A percentile compares a stretch with the other conserved stretches of the same genome.
These are phyloP conservation scores for Tillandsia fasciculata DNA, from an alignment of 176 grass and related monocot species.

Conservation along the genomic window DNA sequence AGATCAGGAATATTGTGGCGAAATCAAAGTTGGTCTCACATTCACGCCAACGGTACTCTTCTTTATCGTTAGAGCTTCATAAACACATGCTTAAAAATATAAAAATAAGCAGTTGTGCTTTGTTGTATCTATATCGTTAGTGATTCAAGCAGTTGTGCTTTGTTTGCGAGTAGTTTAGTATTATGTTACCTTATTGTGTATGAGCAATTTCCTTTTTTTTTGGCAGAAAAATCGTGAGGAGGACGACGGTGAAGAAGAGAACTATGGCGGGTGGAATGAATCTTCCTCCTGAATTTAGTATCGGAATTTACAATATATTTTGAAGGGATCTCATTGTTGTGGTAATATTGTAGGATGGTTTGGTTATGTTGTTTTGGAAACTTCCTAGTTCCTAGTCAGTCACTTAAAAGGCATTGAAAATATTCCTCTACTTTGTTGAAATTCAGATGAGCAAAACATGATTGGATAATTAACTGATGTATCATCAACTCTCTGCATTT, in stretches of 20 bases:
- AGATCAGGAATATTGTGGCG: constrained; percentile 55
- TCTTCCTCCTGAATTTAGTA: background rate
- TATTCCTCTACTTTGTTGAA: background rate
- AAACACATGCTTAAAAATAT: too few relatives aligned
- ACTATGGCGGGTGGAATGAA: background rate
- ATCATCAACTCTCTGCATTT: background rate
- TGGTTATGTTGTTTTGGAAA: too few relatives aligned
- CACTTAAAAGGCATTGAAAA: background rate
- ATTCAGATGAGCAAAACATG: too few relatives aligned
- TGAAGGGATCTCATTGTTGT: too few relatives aligned
- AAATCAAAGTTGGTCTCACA: constrained; percentile 78
- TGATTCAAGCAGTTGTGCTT: too few relatives aligned
- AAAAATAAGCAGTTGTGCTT: too few relatives aligned
- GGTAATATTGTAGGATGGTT: too few relatives aligned
- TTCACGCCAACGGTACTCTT: constrained; percentile 42
- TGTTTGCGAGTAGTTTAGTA: background rate
- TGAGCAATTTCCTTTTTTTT: background rate
- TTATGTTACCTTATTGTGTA: background rate
- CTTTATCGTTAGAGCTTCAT: background rate
- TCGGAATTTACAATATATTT: background rate
- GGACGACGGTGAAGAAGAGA: background rate
- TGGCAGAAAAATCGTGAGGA: background rate
- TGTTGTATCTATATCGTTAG: too few relatives aligned
- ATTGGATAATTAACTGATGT: background rate
- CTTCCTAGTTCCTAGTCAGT: too few relatives aligned